Percentiles rank a stretch among this genome's conserved stretches.
Conservation (phyloP, 352 stramenopile species). For the Pythium dissotocum region DNA sequence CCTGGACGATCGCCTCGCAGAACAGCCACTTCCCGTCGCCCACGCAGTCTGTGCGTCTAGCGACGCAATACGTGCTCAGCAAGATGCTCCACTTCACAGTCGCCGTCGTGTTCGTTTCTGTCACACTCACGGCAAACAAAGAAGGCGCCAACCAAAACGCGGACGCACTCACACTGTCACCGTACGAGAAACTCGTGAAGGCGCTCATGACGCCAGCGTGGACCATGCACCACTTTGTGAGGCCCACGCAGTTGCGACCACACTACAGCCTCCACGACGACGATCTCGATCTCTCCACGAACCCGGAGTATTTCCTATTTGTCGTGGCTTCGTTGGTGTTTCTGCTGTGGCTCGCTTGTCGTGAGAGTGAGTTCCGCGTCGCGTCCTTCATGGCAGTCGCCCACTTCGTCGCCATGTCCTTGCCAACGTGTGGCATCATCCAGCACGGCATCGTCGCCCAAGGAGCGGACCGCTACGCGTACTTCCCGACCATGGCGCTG, state of each 20-base stretch:
- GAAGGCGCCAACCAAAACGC: slow-evolving; percentile 37
- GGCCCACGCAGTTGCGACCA: slow-evolving; percentile 45
- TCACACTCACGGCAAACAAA: slow-evolving; percentile 52
- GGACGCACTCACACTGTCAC: slow-evolving; percentile 43
- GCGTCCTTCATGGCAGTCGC: slow-evolving; percentile 28
- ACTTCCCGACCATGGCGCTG: slow-evolving; percentile 48
- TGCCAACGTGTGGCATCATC: slow-evolving; percentile 64
- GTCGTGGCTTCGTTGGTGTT: slow-evolving; percentile 26
- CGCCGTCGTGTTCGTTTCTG: slow-evolving; percentile 31
- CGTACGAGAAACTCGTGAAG: slow-evolving; percentile 51
- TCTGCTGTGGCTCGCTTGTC: background rate
- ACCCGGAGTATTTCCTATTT: slow-evolving; percentile 40
- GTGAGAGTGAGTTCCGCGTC: background rate
- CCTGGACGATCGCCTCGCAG: slow-evolving; percentile 5
- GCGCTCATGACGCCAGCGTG: slow-evolving; percentile 37
- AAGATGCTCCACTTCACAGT: slow-evolving; percentile 33
- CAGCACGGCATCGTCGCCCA: slow-evolving; percentile 69
- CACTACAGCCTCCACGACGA: slow-evolving; percentile 55
- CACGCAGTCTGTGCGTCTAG: background rate
- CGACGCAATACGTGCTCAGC: slow-evolving; percentile 21
- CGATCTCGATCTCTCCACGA: slow-evolving; percentile 33
- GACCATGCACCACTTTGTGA: slow-evolving; percentile 40
- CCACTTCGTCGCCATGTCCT: slow-evolving; percentile 48
- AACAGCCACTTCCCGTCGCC: slow-evolving; percentile 9
- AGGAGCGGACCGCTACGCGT: slow-evolving; percentile 62